Evolutionary conservation across 1,284 basidiomycete genomes (phyloP).

Genomic region (Pseudozyma hubeiensis): DNA sequence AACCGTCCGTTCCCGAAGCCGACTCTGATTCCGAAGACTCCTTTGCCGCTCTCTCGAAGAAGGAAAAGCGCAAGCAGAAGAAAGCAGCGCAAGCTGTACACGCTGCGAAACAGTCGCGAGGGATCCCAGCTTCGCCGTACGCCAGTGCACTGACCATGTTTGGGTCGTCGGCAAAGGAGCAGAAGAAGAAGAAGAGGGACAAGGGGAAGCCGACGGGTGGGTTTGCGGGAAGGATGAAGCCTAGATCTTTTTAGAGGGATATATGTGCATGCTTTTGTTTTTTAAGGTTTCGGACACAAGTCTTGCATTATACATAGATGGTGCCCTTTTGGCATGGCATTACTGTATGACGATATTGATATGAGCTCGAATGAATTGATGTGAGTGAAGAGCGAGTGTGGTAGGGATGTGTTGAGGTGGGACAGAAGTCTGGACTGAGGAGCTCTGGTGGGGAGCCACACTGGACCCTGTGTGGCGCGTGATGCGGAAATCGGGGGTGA

Average conservation of each 20-base stretch:
- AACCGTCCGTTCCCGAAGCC: constrained; percentile 13
- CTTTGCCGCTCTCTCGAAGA: constrained; percentile 21
- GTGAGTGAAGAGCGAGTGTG: no score
- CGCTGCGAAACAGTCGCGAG: constrained; percentile 8
- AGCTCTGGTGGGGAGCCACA: no score
- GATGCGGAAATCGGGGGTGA: no score
- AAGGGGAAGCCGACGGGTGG: constrained; percentile 14
- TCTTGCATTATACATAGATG: no score
- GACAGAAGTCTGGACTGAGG: no score
- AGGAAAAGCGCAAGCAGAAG: constrained; percentile 40
- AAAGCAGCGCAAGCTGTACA: constrained; percentile 27
- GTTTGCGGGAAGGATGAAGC: constrained; percentile 37
- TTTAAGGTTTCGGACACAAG: no score
- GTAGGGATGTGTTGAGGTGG: no score
- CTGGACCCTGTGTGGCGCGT: no score
- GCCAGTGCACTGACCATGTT: constrained; percentile 22
- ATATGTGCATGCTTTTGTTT: no score
- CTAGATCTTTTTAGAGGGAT: background rate
- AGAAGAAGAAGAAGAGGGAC: constrained; percentile 33
- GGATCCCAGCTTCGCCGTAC: constrained; percentile 33
- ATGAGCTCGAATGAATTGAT: no score
- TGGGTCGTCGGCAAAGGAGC: background rate
- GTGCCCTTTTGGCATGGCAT: no score
- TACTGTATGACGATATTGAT: no score
- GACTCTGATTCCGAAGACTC: constrained; percentile 17